Evolutionary conservation across 2,329 filamentous ascomycete genomes (phyloP).

Genomic region (Lasiodiplodia sp.): DNA sequence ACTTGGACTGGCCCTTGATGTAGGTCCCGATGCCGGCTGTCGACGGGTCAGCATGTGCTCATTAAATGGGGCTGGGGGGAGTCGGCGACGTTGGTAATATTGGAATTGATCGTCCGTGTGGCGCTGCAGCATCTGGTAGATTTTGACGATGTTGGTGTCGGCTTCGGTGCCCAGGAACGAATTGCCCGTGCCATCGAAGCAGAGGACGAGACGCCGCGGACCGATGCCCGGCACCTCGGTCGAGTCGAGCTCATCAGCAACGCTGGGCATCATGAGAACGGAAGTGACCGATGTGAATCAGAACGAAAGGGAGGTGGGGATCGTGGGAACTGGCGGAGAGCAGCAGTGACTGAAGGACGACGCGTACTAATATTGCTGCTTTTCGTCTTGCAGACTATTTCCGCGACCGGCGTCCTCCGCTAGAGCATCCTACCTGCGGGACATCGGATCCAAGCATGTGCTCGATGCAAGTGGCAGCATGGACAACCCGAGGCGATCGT

Average conservation of each 20-base stretch:
- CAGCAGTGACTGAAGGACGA: background rate
- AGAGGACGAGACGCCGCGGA: slow-evolving; percentile 41
- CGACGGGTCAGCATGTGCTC: background rate
- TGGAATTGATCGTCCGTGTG: slow-evolving; percentile 64
- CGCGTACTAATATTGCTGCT: background rate
- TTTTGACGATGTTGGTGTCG: slow-evolving; percentile 66
- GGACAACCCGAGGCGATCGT: background rate
- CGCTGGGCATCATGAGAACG: background rate
- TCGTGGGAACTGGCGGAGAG: background rate
- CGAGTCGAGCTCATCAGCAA: background rate
- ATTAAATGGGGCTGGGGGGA: background rate
- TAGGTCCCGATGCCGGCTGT: slow-evolving; percentile 36
- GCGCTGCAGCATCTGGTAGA: slow-evolving; percentile 73
- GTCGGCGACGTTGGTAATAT: slow-evolving; percentile 39
- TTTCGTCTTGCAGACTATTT: background rate
- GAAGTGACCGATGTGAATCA: too few relatives aligned
- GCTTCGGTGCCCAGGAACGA: slow-evolving; percentile 51
- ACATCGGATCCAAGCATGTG: background rate
- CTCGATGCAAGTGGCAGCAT: background rate
- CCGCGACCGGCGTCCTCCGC: background rate
- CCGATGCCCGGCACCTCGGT: slow-evolving; percentile 29
- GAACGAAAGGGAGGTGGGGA: background rate
- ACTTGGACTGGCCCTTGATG: slow-evolving; percentile 16
- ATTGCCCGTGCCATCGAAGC: slow-evolving; percentile 54
- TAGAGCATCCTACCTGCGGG: background rate